Conservation (phyloP, 2,329 filamentous ascomycete genomes). For the Clonostachys byssicola region DNA sequence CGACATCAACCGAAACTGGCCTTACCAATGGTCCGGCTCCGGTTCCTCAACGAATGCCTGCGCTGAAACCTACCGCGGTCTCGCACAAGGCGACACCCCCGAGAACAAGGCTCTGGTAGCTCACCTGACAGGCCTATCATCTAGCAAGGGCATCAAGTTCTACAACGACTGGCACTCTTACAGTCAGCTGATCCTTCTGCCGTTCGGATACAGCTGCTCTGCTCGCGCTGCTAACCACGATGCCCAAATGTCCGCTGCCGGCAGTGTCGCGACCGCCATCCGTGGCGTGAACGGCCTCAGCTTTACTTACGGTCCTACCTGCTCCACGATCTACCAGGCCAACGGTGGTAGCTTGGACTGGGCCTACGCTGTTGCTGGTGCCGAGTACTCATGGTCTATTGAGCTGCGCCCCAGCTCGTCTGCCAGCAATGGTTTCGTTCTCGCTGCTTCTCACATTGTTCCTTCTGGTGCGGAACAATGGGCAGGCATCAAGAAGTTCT, state of each 20-base stretch:
- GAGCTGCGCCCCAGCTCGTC: constrained; percentile 20
- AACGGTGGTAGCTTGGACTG: constrained; percentile 33
- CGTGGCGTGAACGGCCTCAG: constrained; percentile 22
- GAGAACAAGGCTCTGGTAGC: constrained; percentile 40
- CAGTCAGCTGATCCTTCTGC: constrained; percentile 45
- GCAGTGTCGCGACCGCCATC: constrained; percentile 40
- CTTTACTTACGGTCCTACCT: constrained; percentile 40
- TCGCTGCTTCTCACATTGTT: constrained; percentile 25
- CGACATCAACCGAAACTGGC: constrained; percentile 53
- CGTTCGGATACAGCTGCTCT: constrained; percentile 53
- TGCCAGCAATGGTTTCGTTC: constrained; percentile 24
- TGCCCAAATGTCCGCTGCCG: constrained; percentile 38
- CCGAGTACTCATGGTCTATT: constrained; percentile 23
- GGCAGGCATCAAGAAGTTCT: constrained; percentile 52
- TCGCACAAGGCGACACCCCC: constrained; percentile 31
- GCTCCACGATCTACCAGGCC: constrained; percentile 52
- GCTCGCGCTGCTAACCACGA: constrained; percentile 33
- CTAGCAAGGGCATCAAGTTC: constrained; percentile 40
- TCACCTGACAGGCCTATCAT: constrained; percentile 10
- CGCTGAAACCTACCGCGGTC: constrained; percentile 35
- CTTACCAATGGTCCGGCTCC: constrained; percentile 38
- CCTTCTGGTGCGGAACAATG: constrained; percentile 26
- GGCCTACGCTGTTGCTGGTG: constrained; percentile 23
- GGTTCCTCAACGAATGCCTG: constrained; percentile 42
- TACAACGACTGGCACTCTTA: constrained; percentile 61